phyloP scores from a whole-genome alignment of 2,329 filamentous ascomycete genomes.

The Fusarium dimerum region DNA sequence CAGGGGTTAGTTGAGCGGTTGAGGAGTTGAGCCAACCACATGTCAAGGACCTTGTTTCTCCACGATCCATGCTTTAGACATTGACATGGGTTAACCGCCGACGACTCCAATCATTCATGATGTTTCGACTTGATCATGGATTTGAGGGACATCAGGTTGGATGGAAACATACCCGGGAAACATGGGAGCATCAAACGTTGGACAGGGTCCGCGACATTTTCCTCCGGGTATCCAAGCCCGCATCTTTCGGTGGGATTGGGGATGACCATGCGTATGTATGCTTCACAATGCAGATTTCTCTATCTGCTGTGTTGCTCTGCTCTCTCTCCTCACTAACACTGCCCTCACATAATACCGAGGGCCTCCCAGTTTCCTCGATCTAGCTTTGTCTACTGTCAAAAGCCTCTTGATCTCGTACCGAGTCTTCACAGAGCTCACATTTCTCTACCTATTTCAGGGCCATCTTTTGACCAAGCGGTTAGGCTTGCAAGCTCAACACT shows the following conservation, averaged over 20 bases:
- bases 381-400: background rate
- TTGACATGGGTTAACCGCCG: slow-evolving; percentile 24
- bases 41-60: slow-evolving; percentile 12
- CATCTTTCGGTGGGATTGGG: background rate
- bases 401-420: background rate
- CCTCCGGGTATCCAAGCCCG: background rate
- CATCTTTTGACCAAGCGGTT: background rate
- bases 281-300: background rate
- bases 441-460: background rate
- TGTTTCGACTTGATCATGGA: slow-evolving; percentile 8
- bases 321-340: background rate
- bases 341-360: slow-evolving; percentile 14
- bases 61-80: slow-evolving; percentile 21
- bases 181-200: background rate
- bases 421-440: background rate
- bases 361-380: slow-evolving; percentile 11
- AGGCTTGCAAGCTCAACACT: background rate
- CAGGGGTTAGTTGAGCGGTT: slow-evolving; percentile 18
- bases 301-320: background rate
- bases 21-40: slow-evolving; percentile 20
- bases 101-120: slow-evolving; percentile 14
- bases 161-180: background rate
- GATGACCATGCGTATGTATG: background rate
- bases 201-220: background rate
- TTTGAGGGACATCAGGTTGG: background rate